phyloP scores from a whole-genome alignment of 1,284 basidiomycete genomes.

The Cutaneotrichosporon cyanovorans region DNA sequence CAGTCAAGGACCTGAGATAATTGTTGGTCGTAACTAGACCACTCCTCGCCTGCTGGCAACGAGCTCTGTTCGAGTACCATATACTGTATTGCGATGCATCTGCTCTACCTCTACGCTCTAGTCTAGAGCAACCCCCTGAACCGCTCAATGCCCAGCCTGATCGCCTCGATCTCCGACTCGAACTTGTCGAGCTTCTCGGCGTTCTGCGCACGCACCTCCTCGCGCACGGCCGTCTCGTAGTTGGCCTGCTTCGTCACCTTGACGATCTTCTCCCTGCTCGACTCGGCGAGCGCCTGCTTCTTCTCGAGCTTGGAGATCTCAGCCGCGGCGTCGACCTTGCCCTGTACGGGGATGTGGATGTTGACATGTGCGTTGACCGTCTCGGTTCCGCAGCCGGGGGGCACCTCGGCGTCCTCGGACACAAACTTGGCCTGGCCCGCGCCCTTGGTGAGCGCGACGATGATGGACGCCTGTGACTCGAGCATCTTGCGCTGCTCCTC shows the following conservation, averaged over 20 bases:
- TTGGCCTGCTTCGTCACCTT: constrained; percentile 67
- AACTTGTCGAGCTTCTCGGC: constrained; percentile 56
- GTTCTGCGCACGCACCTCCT: constrained; percentile 64
- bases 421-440: constrained; percentile 66
- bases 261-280: constrained; percentile 66
- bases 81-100: too few relatives aligned
- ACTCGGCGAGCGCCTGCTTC: constrained; percentile 63
- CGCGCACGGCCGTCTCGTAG: constrained; percentile 71
- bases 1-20: too few relatives aligned
- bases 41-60: too few relatives aligned
- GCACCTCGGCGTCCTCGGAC: constrained; percentile 55
- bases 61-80: too few relatives aligned
- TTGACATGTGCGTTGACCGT: constrained; percentile 68
- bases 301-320: constrained; percentile 83
- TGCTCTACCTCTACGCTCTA: too few relatives aligned
- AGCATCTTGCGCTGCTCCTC: constrained; percentile 61
- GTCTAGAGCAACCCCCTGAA: constrained; percentile 40
- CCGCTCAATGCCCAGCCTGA: constrained; percentile 41
- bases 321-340: constrained; percentile 70
- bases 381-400: constrained; percentile 78
- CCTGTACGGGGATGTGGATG: constrained; percentile 78
- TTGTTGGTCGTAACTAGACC: too few relatives aligned
- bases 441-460: constrained; percentile 79
- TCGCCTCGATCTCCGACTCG: constrained; percentile 42
- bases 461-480: constrained; percentile 63